These are phyloP conservation scores for Friedmanniomyces endolithicus DNA, from an alignment of 495 filamentous ascomycete genomes.

Conservation along the genomic window DNA sequence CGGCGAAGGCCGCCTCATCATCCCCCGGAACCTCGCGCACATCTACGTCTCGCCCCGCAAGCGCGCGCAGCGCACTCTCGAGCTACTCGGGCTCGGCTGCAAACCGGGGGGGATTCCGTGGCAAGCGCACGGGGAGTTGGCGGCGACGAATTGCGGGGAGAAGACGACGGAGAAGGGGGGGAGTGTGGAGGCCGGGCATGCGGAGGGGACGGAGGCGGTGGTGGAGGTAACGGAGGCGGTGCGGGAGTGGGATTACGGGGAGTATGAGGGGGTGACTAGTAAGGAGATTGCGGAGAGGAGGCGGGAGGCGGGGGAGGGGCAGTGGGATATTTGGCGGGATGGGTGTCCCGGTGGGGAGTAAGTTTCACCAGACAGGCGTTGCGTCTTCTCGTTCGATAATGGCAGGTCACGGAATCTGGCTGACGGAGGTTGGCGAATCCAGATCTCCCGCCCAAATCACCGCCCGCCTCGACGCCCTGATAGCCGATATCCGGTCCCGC, in stretches of 20 bases:
- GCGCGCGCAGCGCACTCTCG: constrained; percentile 76
- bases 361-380: constrained; percentile 22
- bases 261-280: constrained; percentile 83
- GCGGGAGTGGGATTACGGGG: constrained; percentile 91
- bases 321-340: constrained; percentile 36
- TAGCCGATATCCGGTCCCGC: constrained; percentile 27
- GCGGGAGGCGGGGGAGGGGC: constrained; percentile 37
- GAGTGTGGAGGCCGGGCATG: constrained; percentile 1
- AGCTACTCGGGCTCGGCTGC: constrained; percentile 58
- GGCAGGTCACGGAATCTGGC: neutral
- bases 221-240: constrained; percentile 66
- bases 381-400: too few species aligned
- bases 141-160: constrained; percentile 1
- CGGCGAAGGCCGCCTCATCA: constrained; percentile 73
- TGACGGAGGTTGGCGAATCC: neutral
- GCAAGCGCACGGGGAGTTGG: constrained; percentile 30
- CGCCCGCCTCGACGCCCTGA: constrained; percentile 27
- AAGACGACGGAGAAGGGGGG: neutral
- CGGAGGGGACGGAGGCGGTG: constrained; percentile 34
- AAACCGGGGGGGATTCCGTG: constrained; percentile 40
- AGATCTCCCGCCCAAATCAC: constrained; percentile 32
- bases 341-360: constrained; percentile 48
- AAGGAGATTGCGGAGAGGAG: constrained; percentile 56
- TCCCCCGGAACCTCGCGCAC: constrained; percentile 57
- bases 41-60: constrained; percentile 79